These are phyloP conservation scores for Alliaria petiolata DNA, from an alignment of 345 rosid species.

Conservation along the genomic window DNA sequence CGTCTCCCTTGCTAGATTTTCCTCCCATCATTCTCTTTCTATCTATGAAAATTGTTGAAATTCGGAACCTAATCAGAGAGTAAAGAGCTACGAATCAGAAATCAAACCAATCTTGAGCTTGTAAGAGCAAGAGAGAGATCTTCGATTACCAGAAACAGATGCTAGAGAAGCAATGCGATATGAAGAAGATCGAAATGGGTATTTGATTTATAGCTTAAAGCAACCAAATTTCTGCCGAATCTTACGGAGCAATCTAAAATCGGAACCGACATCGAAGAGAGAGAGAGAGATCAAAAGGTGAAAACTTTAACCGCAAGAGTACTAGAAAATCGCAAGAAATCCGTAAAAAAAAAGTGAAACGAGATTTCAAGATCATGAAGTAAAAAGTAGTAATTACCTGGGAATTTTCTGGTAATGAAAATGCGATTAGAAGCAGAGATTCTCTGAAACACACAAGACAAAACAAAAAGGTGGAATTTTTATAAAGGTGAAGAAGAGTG, in stretches of 20 bases:
- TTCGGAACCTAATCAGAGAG: conserved; percentile 2
- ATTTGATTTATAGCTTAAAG: not conserved
- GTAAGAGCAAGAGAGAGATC: not conserved
- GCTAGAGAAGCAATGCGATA: not conserved
- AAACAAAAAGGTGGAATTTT: not conserved
- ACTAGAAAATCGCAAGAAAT: not conserved
- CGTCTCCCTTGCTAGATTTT: not conserved
- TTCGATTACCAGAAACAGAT: not conserved
- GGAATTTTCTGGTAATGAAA: not conserved
- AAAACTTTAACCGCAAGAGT: conserved; percentile 22
- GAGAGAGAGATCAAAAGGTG: not conserved
- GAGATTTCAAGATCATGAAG: not conserved
- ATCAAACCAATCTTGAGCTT: not conserved
- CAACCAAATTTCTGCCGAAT: not conserved
- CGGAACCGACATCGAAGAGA: not conserved
- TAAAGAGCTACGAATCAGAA: not conserved
- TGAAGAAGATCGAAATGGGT: not conserved
- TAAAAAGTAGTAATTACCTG: conserved; percentile 15
- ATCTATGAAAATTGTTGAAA: not conserved
- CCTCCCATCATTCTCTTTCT: conserved; percentile 44
- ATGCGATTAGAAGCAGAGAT: not conserved
- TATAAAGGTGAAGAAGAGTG: not conserved
- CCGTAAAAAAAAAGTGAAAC: not conserved
- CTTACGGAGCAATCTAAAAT: conserved; percentile 16
- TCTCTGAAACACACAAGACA: not conserved